These are phyloP conservation scores for Calonectria pseudoreteaudii DNA, from an alignment of 2,329 filamentous ascomycete species.

Conservation along the genomic window DNA sequence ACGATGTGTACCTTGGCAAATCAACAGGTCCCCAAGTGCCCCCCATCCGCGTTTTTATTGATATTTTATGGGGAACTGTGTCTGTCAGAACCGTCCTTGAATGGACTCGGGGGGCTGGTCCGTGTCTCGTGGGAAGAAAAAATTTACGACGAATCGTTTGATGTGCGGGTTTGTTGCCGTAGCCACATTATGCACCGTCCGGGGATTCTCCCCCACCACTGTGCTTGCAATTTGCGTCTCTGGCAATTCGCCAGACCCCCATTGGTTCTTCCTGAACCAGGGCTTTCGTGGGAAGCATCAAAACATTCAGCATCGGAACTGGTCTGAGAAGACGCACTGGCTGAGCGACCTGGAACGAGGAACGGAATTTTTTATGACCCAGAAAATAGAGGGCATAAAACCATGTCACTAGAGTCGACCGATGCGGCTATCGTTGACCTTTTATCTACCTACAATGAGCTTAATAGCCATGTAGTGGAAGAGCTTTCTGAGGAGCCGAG, in stretches of 20 bases:
- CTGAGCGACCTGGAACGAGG: not conserved
- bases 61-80: not conserved
- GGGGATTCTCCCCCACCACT: not conserved
- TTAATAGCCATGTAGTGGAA: constrained; percentile 72
- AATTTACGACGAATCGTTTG: not conserved
- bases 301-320: not conserved
- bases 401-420: not conserved
- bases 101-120: not conserved
- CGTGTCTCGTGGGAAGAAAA: not conserved
- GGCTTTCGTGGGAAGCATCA: not conserved
- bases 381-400: not conserved
- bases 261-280: not conserved
- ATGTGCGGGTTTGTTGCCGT: not conserved
- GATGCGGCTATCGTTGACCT: constrained; percentile 56
- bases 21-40: not conserved
- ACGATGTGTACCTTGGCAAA: not conserved
- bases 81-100: not conserved
- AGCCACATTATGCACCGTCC: not conserved
- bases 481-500: constrained; percentile 75
- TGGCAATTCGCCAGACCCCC: not conserved
- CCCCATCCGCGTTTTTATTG: not conserved
- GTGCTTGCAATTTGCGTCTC: not conserved
- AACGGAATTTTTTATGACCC: not conserved
- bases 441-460: constrained; percentile 77
- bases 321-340: not conserved